Base-by-base conservation (phyloP, 1,284 basidiomycete species). In the Phellinidium pouzarii region DNA sequence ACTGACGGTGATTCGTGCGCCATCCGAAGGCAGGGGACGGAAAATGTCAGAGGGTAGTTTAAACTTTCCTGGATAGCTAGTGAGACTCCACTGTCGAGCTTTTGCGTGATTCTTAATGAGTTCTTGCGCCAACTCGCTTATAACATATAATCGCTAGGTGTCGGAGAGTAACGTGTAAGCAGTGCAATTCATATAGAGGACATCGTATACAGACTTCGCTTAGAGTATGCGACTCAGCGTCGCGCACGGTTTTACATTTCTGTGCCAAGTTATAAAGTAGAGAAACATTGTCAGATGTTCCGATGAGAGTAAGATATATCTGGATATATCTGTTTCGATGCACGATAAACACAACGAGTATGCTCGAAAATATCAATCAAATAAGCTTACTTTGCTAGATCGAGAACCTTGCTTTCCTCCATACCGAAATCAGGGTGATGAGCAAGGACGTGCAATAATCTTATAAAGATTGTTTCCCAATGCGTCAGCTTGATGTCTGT, bases 381-480 rank as follows among this genome's bases (percentile, higher is more conserved):
- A 23, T 27, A 27, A 20, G 22, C 22, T 25, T 42, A 87, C 84
- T 84, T 87, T 3, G 84, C 80, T 59, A 87, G 81, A 57, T 87
- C 86, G 42, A 81, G 73, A 25, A 92, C 65, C 27, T 79, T 79
- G 45, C 84, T 82, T 40, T 79, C 75, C 4, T 71, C 70, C 19
- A 73, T 70, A 42, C 72, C 74, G 62, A 94, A 93, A 67, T 99
- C 95, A 1, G 95, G 94, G 68, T 99, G 95, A 64, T 96, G 93
- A 0, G 94, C 89, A 1, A 99, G 74, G 0, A 95, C 67, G 63
- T 94, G 89, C 4, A 99, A 73, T 12, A 98, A 70, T 3, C 94
- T 84, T 27, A 94, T 81, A 60, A 98, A 89, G 1, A 87, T 80
- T 54, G 86, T 71, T 64, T 98, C 95, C 53, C 95, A 78, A 44